phyloP scores from a whole-genome alignment of 208 protist species.

The Trypanosoma conorhini region DNA sequence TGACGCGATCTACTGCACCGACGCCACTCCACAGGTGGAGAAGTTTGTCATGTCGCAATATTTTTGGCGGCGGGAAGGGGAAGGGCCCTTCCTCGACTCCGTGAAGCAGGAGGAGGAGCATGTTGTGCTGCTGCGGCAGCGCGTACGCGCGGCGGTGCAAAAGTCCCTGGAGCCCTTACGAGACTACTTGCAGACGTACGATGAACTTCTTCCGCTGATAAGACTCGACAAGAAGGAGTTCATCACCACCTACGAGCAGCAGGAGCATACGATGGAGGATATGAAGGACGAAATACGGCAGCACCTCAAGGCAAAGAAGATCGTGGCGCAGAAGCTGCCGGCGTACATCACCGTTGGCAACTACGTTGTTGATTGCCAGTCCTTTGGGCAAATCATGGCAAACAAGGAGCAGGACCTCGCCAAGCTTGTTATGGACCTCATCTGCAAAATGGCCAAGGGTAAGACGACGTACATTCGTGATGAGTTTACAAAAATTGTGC shows the following conservation, averaged over 20 bases:
- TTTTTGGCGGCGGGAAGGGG: constrained; percentile 91
- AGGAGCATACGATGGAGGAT: constrained; percentile 87
- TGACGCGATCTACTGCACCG: constrained; percentile 85
- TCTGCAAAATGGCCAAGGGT: constrained; percentile 82
- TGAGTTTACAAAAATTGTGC: constrained; percentile 88
- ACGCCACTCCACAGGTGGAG: constrained; percentile 92
- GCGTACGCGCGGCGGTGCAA: constrained; percentile 60
- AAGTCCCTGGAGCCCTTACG: constrained; percentile 81
- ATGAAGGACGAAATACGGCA: constrained; percentile 92
- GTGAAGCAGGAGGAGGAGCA: constrained; percentile 87
- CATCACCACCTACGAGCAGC: constrained; percentile 80
- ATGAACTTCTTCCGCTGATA: constrained; percentile 90
- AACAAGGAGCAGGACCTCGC: constrained; percentile 95
- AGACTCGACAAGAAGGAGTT: constrained; percentile 87
- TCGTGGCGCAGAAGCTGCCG: constrained; percentile 90
- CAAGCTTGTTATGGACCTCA: constrained; percentile 91
- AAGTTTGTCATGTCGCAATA: constrained; percentile 94
- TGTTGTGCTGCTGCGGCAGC: constrained; percentile 70
- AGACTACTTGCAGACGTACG: constrained; percentile 88
- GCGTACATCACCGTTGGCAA: constrained; percentile 93
- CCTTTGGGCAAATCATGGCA: constrained; percentile 91
- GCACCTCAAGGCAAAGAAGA: constrained; percentile 88
- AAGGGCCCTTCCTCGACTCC: constrained; percentile 90
- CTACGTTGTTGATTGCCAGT: constrained; percentile 95
- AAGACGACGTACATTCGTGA: constrained; percentile 70